phyloP scores from a whole-genome alignment of 169 alveolate genomes.

The Babesia bovis region DNA sequence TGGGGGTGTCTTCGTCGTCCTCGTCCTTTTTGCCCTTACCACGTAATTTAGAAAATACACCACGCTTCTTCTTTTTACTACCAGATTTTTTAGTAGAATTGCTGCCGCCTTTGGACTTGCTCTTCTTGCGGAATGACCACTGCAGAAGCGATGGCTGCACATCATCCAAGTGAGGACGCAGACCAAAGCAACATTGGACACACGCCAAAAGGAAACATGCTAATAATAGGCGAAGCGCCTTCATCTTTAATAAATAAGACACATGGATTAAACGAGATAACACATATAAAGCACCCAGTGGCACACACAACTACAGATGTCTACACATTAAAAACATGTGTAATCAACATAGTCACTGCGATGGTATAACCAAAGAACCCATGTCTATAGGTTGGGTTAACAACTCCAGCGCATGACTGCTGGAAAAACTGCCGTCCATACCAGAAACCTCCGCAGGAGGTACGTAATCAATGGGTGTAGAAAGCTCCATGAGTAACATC shows the following conservation, averaged over 20 bases:
- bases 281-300: conserved; percentile 10
- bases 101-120: not conserved
- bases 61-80: not conserved
- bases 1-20: not conserved
- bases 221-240: not conserved
- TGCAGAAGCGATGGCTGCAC: conserved; percentile 2
- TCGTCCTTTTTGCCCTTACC: not conserved
- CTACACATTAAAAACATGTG: too few species aligned
- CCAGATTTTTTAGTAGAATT: not conserved
- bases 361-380: too few species aligned
- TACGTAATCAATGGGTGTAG: conserved; percentile 2
- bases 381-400: conserved; percentile 24
- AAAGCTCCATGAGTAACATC: not conserved
- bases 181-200: not conserved
- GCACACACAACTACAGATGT: conserved; percentile 1
- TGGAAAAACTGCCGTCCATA: not conserved
- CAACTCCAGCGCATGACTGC: conserved; percentile 8
- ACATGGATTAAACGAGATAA: too few species aligned
- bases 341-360: too few species aligned
- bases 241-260: conserved; percentile 3
- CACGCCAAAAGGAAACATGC: not conserved
- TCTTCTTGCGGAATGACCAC: conserved; percentile 1
- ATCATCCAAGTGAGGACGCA: not conserved
- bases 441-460: not conserved
- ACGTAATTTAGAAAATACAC: not conserved